Evolutionary conservation across 495 filamentous ascomycete species (phyloP).

Genomic region (Penicillium coffeae): DNA sequence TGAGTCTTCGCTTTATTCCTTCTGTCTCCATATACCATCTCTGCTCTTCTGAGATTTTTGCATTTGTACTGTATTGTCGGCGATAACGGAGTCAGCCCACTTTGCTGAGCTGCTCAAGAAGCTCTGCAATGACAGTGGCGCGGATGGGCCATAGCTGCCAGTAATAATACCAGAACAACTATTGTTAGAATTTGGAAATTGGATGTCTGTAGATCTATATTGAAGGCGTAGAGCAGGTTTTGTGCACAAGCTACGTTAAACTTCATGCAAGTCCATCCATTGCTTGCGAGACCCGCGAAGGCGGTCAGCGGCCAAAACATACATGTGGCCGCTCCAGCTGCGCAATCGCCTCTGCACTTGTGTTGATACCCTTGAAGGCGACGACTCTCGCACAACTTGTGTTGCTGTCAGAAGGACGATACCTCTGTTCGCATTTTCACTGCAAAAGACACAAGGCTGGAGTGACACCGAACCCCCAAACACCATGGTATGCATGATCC

Average conservation of each 20-base stretch:
- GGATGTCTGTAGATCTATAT: not conserved
- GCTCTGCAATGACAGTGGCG: constrained; percentile 12
- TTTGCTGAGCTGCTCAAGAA: constrained; percentile 5
- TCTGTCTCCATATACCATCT: constrained; percentile 26
- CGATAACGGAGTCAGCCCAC: constrained; percentile 14
- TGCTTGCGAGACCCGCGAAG: constrained; percentile 21
- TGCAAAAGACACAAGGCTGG: not conserved
- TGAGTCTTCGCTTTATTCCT: constrained; percentile 8
- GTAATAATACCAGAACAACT: not conserved
- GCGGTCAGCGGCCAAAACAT: constrained; percentile 33
- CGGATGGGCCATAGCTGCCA: not conserved
- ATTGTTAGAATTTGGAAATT: too few species aligned
- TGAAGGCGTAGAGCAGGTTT: too few species aligned
- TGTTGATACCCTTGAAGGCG: not conserved
- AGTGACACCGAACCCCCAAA: constrained; percentile 3
- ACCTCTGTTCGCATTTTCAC: too few species aligned
- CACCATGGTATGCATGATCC: constrained; percentile 17
- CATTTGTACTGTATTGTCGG: constrained; percentile 13
- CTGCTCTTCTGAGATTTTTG: constrained; percentile 19
- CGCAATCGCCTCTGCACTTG: not conserved
- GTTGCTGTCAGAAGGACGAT: too few species aligned
- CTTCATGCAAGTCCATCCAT: too few species aligned
- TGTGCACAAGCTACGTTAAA: constrained; percentile 3
- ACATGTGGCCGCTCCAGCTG: constrained; percentile 2
- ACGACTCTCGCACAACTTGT: not conserved